Evolutionary conservation across 495 filamentous ascomycete genomes (phyloP), one percentile per base, ranked within the genome.

Genomic region (Penicillium diatomitis): DNA sequence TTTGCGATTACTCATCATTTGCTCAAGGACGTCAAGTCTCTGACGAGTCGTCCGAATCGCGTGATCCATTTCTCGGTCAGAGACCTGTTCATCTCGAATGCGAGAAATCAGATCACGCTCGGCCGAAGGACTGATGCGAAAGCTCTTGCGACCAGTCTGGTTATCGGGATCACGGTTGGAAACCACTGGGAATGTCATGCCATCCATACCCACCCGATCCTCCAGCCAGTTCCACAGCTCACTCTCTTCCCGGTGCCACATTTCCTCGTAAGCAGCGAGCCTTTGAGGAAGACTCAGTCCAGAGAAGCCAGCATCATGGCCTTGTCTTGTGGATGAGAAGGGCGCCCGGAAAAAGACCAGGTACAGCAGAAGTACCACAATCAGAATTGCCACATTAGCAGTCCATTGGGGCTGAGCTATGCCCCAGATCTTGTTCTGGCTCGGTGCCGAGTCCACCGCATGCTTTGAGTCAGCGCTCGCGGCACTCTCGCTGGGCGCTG

Each of bases 201-300:
- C 76, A 45, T 88, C 82, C 63, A 90, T 72, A 4, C 86, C 87
- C 2, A 87, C 81, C 8, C 92, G 74, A 48, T 96, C 86, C 56
- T 99, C 92, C 8, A 99, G 71, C 92, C 92, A 99, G 44, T 86
- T 82, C 94, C 94, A 99, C 6, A 98, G 70, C 47, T 90, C 88
- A 55, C 80, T 87, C 61, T 98, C 92, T 58, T 97, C 92, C 11
- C 79, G 70, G 11, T 81, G 77, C 92, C 92, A 98, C 56, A 96
- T 84, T 67, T 95, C 85, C 52, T 97, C 91, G 63, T 96, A 98
- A 5, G 89, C 91, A 28, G 82, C 83, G 11, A 87, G 61, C 5
- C 88, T 78, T 50, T 90, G 81, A 5, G 89, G 78, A 36, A 68
- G 48, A 8, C 53, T 52, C 50, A 60, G 51, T 11, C 60, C 59